phyloP scores from a whole-genome alignment of 129 eudicot species.

The Flaveria sonorensis region DNA sequence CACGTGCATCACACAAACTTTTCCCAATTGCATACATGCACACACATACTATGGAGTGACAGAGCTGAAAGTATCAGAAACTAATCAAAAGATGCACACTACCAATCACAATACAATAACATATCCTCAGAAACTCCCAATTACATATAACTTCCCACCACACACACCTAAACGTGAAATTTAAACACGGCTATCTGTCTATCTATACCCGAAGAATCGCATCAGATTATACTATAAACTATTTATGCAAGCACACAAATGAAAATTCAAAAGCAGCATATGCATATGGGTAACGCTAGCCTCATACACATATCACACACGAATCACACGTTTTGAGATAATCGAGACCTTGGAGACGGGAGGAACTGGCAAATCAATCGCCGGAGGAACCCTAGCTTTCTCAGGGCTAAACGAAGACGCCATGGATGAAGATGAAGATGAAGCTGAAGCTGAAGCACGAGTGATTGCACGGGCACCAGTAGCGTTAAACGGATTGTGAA shows the following conservation, averaged over 20 bases:
- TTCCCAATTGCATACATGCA: neutral
- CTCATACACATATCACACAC: neutral
- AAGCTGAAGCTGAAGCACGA: constrained; percentile 38
- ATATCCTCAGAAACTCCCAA: neutral
- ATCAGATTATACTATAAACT: neutral
- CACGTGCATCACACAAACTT: constrained; percentile 3
- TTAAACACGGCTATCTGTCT: constrained; percentile 6
- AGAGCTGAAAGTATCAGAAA: neutral
- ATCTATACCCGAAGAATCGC: neutral
- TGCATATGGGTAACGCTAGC: neutral
- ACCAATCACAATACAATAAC: neutral
- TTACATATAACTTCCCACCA: constrained; percentile 2
- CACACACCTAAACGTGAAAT: neutral
- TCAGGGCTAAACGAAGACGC: constrained; percentile 71
- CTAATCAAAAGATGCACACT: neutral
- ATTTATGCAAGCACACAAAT: neutral
- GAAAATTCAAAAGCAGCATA: neutral
- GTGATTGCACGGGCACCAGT: constrained; percentile 21
- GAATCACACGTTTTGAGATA: neutral
- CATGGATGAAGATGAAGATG: constrained; percentile 44
- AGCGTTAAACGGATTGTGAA: constrained; percentile 4
- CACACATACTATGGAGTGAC: neutral
- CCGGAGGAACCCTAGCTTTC: constrained; percentile 84
- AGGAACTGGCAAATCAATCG: constrained; percentile 58
- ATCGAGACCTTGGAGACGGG: constrained; percentile 66